Conservation (phyloP, 2,329 filamentous ascomycete species). For the Diaporthe citriasiana region DNA sequence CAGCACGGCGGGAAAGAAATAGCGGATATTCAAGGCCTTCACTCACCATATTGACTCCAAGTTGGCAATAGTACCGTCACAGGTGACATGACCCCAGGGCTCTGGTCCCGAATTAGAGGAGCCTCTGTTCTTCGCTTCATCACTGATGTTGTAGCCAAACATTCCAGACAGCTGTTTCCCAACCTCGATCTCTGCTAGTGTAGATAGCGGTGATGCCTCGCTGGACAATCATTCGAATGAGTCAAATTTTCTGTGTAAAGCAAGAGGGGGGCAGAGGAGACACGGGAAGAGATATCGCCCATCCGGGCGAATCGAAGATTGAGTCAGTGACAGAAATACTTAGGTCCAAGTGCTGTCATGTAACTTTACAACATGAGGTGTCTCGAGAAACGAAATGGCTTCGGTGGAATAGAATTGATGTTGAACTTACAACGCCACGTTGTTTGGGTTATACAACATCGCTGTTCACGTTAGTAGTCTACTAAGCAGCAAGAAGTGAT, state of each 20-base stretch:
- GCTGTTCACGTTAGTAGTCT: constrained; percentile 38
- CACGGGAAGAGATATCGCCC: not conserved
- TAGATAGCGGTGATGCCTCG: constrained; percentile 62
- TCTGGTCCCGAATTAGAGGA: constrained; percentile 43
- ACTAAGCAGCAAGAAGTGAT: fast-evolving
- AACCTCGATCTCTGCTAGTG: constrained; percentile 58
- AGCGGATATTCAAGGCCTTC: not conserved
- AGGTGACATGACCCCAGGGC: constrained; percentile 61
- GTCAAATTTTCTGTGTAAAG: not conserved
- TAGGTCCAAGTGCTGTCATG: not conserved
- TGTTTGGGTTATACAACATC: constrained; percentile 66
- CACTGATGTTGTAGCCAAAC: constrained; percentile 57
- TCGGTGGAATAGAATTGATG: fast-evolving
- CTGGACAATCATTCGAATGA: constrained; percentile 52
- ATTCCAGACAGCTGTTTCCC: constrained; percentile 61
- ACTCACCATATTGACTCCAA: constrained; percentile 62
- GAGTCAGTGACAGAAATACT: not conserved
- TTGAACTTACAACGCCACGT: constrained; percentile 45
- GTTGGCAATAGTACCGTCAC: constrained; percentile 61
- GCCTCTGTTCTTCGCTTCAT: constrained; percentile 43
- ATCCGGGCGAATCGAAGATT: not conserved
- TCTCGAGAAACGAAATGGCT: not conserved
- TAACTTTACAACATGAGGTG: not conserved
- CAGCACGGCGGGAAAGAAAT: not conserved
- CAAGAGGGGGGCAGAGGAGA: too few relatives aligned